Base-by-base conservation (phyloP, 169 alveolate genomes). In the Prorocentrum cordatum region DNA sequence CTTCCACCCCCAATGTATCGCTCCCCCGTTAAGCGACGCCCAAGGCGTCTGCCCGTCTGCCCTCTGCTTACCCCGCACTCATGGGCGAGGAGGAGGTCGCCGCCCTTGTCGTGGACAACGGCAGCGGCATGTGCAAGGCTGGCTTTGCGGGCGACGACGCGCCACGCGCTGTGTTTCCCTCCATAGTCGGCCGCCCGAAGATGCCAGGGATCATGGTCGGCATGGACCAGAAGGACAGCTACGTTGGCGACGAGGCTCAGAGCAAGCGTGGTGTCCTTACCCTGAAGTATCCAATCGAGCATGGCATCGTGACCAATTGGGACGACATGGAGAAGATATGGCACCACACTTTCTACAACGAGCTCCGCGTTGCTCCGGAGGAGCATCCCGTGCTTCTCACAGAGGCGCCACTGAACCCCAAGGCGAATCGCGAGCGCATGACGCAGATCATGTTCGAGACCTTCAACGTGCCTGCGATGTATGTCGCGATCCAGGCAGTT, bases 131-230 rank as follows among this genome's bases (percentile, higher is more conserved):
- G 96, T 97, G 97, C 94, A 98, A 98, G 95, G 99, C 99, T 59
- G 99, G 99, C 62, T 95, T 98, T 67, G 99, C 99, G 42, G 99
- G 99, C 16, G 99, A 97, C 73, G 99, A 97, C 86, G 98, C 99
- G 64, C 99, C 99, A 27, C 94, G 98, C 50, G 95, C 99, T 91
- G 98, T 96, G 68, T 98, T 98, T 95, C 99, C 99, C 12, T 96
- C 99, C 86, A 96, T 98, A 27, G 99, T 98, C 31, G 99, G 99
- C 33, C 93, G 98, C 80, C 99, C 99, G 36, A 93, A 93, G 87
- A 93, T 91, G 82, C 93, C 93, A 20, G 94, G 93, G 29, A 96
- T 96, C 88, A 97, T 98, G 97, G 98, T 96, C 27, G 99, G 99
- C 7, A 97, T 96, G 98, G 99, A 96, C 88, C 96, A 96, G 93